These are phyloP conservation scores for Allomyces macrogynus DNA, from an alignment of 192 early-diverging fungal species.

Conservation along the genomic window DNA sequence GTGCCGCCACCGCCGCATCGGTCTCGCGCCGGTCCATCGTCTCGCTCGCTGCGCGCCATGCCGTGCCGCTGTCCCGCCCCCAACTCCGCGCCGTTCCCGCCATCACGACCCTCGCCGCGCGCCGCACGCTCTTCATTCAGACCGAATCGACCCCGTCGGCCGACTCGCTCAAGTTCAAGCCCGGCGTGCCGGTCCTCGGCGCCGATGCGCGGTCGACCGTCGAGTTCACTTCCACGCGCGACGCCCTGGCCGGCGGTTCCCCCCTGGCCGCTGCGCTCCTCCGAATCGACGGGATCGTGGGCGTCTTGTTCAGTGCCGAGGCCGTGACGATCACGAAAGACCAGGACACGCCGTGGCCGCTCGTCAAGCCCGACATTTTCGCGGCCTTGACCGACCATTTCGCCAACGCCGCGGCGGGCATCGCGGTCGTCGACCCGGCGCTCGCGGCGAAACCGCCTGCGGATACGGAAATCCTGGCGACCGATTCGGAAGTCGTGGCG, in stretches of 20 bases:
- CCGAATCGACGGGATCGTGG: constrained; percentile 73
- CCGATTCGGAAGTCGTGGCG: constrained; percentile 79
- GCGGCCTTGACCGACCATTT: constrained; percentile 88
- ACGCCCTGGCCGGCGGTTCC: constrained; percentile 39
- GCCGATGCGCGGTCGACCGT: constrained; percentile 33
- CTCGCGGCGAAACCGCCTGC: constrained; percentile 2
- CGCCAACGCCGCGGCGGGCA: constrained; percentile 61
- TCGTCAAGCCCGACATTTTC: constrained; percentile 96
- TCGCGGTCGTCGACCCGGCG: constrained; percentile 27
- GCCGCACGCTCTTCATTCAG: constrained; percentile 49
- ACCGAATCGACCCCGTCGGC: constrained; percentile 83
- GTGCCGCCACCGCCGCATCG: no score
- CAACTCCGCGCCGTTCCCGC: no score
- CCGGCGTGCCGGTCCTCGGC: constrained; percentile 61
- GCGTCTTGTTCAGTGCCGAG: constrained; percentile 79
- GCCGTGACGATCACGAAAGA: constrained; percentile 92
- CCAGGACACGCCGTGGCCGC: constrained; percentile 71
- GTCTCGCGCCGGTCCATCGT: no score
- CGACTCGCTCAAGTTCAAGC: constrained; percentile 91
- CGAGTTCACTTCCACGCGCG: constrained; percentile 66
- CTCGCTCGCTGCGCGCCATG: no score
- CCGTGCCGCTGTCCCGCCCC: no score
- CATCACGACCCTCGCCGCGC: not conserved
- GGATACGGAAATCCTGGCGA: constrained; percentile 44
- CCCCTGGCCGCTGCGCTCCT: constrained; percentile 83